Base-by-base conservation (phyloP, 2,329 filamentous ascomycete species). In the Nemania abortiva region DNA sequence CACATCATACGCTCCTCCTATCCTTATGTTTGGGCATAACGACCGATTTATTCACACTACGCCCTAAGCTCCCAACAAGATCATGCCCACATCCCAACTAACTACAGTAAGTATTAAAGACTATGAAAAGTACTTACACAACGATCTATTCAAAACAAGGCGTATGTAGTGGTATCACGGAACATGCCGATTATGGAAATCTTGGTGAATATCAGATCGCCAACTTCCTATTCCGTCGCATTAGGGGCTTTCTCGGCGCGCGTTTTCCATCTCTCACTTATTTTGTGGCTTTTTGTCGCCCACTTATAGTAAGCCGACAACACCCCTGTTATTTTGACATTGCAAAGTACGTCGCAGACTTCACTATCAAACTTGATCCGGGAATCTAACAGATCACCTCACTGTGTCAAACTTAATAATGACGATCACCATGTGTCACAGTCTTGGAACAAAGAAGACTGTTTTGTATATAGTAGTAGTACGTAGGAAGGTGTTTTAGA, bases 171-270 rank as follows among this genome's bases (percentile, higher is more conserved):
- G 13, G 2, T 39, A 39, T 39, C n/a, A 55, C 53, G n/a, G n/a
- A 55, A 55, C 31, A 37, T 37, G 20, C 31, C 31, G n/a, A 24
- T 39, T 55, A 13, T 37, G 24, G 53, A 55, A 9, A 55, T 22
- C 37, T 55, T 24, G n/a, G 31, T 55, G 53, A 27, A 55, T 55
- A 55, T 37, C 52, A 37, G 18, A 22, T 13, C 27, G 18, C 29
- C 18, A 54, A 54, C 27, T 31, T 54, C 52, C 52, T 34, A 34
- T 54, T 54, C 29, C 27, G 15, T 54, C 52, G 3, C 52, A 31
- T 34, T 34, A 13, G 24, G 27, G 27, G 24, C 13, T 27, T 52
- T 9, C 24, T 47, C 42, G 42, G 42, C 42, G 42, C 15, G 15
- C 6, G n/a, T 20, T 47, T 1, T 6, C 6, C 6, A 47, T 47